Evolutionary conservation across 352 stramenopile species (phyloP).

Genomic region (Globisporangium orthogonon): DNA sequence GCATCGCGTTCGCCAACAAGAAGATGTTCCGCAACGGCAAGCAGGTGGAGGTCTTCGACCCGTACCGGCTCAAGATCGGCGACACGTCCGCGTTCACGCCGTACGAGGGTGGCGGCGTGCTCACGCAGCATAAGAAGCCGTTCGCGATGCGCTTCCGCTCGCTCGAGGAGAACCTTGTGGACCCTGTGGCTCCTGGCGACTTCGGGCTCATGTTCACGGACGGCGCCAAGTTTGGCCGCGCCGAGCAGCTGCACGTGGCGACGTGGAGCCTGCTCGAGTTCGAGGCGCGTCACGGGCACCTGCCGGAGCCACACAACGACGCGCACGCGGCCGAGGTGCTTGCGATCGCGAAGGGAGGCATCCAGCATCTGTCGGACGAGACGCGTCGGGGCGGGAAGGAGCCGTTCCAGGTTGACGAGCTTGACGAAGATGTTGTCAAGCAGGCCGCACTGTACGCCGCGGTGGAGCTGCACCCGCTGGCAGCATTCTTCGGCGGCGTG

Average conservation of each 20-base stretch:
- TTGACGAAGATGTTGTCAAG: slow-evolving; percentile 63
- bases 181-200: slow-evolving; percentile 59
- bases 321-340: slow-evolving; percentile 58
- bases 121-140: slow-evolving; percentile 82
- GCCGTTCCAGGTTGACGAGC: slow-evolving; percentile 54
- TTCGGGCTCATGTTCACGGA: slow-evolving; percentile 85
- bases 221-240: slow-evolving; percentile 81
- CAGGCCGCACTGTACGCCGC: slow-evolving; percentile 49
- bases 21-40: slow-evolving; percentile 85
- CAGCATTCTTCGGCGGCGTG: slow-evolving; percentile 77
- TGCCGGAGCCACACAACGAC: slow-evolving; percentile 63
- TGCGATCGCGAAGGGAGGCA: slow-evolving; percentile 50
- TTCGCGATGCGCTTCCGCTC: slow-evolving; percentile 73
- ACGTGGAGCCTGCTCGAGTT: slow-evolving; percentile 80
- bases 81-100: slow-evolving; percentile 77
- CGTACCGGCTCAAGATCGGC: slow-evolving; percentile 77
- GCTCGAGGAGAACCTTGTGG: slow-evolving; percentile 59
- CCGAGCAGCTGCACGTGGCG: slow-evolving; percentile 73
- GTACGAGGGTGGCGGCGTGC: slow-evolving; percentile 73
- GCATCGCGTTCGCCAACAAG: slow-evolving; percentile 80
- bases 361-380: slow-evolving; percentile 62
- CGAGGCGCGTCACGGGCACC: slow-evolving; percentile 52
- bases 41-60: slow-evolving; percentile 79
- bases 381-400: slow-evolving; percentile 39
- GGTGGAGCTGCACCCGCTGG: slow-evolving; percentile 75